Conservation (phyloP, 2,329 filamentous ascomycete genomes). For the Achaetomium macrosporum region DNA sequence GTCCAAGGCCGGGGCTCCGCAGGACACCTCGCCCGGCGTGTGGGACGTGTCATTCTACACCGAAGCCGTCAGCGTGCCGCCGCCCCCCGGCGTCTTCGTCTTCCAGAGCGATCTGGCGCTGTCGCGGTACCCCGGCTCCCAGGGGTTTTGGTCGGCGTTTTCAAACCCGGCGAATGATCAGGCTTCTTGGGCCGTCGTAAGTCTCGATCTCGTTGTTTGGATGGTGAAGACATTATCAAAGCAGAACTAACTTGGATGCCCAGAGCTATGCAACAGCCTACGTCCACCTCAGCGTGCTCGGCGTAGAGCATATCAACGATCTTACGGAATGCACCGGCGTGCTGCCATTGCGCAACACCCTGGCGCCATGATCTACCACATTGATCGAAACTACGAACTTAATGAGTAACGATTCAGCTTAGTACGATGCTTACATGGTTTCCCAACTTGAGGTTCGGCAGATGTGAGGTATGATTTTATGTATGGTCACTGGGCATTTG, state of each 20-base stretch:
- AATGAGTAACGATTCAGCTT: no score
- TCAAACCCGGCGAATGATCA: neutral
- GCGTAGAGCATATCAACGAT: slow-evolving; percentile 6
- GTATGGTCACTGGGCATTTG: no score
- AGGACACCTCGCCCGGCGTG: slow-evolving; percentile 12
- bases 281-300: slow-evolving; percentile 3
- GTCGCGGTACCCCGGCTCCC: neutral
- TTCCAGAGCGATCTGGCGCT: slow-evolving; percentile 10
- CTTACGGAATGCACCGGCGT: slow-evolving; percentile 5
- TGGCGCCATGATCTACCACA: no score
- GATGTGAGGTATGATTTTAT: no score
- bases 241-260: neutral
- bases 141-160: neutral
- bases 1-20: neutral
- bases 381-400: no score
- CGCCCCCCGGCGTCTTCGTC: slow-evolving; percentile 2
- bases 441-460: no score
- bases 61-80: neutral
- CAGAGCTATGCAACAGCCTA: slow-evolving; percentile 6
- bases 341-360: neutral
- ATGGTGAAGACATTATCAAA: neutral
- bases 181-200: slow-evolving; percentile 1
- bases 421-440: no score
- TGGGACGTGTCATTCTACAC: slow-evolving; percentile 10
- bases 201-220: neutral